Base-by-base conservation (phyloP, 345 rosid species). In the Lepidium africanum region DNA sequence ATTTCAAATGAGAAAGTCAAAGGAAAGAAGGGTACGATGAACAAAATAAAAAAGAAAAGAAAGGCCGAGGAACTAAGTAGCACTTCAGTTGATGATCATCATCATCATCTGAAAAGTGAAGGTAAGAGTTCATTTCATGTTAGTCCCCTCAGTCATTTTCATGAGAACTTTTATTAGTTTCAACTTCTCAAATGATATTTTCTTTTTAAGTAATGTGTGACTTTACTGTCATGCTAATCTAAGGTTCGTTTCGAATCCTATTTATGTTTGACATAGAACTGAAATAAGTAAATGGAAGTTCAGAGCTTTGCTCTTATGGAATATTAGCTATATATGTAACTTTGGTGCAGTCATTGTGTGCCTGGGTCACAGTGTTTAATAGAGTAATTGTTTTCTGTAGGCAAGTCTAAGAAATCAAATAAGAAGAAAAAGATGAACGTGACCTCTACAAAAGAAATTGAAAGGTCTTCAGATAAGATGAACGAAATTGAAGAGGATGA, bases 401-500 rank as follows among this genome's bases (percentile, higher is more conserved):
- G 68, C 45, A 71, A 74, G 75, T 45, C 35, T 43, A 66, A 65
- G 56, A 80, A 78, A 37, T 52, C 70, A 37, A 60, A 50, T 16
- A 74, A 69, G 67, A 60, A 39, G 63, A 78, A 61, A 65, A 74
- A 60, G 77, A 68, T 41, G 54, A 50, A 73, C 2, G 10, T 17
- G 21, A 13, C 42, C 46, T 32, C 61, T 51, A 55, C 48, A 3
- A 50, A 66, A 33, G 69, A 19, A 39, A 67, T n/a, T 37, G 71
- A 48, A 16, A 66, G 2, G 0, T 52, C 53, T 12, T 45, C 54
- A 41, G 79, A 70, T 58, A 76, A 68, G 61, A 71, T 47, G 19
- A 72, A 23, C 41, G 67, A 54, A 54, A 59, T 45, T 52, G 75
- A 71, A 48, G 62, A 54, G 41, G 83, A 77, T 58, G 77, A 73